Conservation (phyloP, 768 basidiomycete genomes). For the Solioccasus polychromus region DNA sequence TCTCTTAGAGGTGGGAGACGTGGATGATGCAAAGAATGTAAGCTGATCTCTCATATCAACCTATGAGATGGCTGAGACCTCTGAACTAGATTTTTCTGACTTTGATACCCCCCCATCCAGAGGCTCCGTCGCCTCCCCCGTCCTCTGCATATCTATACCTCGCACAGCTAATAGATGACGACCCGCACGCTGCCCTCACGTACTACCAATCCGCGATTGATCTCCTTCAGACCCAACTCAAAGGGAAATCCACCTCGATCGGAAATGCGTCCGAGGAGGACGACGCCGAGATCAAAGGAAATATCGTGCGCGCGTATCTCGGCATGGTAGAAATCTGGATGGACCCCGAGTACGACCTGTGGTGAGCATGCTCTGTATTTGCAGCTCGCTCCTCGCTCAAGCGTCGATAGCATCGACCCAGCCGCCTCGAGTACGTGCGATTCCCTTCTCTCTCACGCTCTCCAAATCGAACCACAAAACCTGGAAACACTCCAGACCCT, state of each 20-base stretch:
- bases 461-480: constrained; percentile 71
- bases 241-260: constrained; percentile 62
- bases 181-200: constrained; percentile 67
- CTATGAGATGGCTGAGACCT: neutral
- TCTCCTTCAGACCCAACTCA: constrained; percentile 62
- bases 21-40: constrained; percentile 70
- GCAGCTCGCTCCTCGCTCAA: neutral
- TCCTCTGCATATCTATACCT: constrained; percentile 87
- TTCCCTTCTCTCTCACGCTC: constrained; percentile 65
- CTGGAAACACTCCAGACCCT: constrained; percentile 76
- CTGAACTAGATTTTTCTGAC: constrained; percentile 57
- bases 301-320: constrained; percentile 74
- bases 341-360: constrained; percentile 85
- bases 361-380: constrained; percentile 46
- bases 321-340: constrained; percentile 97
- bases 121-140: constrained; percentile 56
- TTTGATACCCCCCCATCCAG: constrained; percentile 56
- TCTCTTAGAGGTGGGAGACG: constrained; percentile 75
- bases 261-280: constrained; percentile 32
- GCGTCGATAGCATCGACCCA: constrained; percentile 64
- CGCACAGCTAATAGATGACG: constrained; percentile 77
- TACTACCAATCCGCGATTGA: constrained; percentile 83
- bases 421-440: constrained; percentile 83
- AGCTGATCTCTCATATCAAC: constrained; percentile 14
- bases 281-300: constrained; percentile 55